phyloP scores from a whole-genome alignment of 2,329 filamentous ascomycete species.

The Escovopsis weberi region DNA sequence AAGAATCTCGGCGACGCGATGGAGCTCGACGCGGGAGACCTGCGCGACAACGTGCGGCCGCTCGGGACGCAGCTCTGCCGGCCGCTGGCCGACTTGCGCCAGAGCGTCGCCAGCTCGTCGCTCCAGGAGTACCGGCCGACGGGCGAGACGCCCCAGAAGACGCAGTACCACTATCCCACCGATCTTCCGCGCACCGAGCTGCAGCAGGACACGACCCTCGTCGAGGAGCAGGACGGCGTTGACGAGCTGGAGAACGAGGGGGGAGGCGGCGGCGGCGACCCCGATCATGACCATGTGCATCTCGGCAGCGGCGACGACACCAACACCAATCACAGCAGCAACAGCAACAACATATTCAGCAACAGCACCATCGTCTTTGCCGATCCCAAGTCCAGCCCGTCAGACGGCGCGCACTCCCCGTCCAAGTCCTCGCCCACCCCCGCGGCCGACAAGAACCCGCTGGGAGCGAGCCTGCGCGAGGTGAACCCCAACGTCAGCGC shows the following conservation, averaged over 20 bases:
- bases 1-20: slow-evolving; percentile 56
- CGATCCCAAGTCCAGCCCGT: slow-evolving; percentile 18
- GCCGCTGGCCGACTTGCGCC: slow-evolving; percentile 57
- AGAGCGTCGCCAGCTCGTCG: slow-evolving; percentile 46
- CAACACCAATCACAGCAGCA: neutral
- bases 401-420: slow-evolving; percentile 9
- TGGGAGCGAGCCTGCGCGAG: slow-evolving; percentile 37
- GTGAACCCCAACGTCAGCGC: slow-evolving; percentile 36
- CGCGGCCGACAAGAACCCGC: slow-evolving; percentile 15
- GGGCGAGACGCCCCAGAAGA: slow-evolving; percentile 72
- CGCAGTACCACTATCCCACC: slow-evolving; percentile 66
- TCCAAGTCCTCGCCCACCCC: slow-evolving; percentile 15
- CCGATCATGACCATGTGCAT: neutral
- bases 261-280: slow-evolving; percentile 20
- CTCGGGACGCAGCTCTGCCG: slow-evolving; percentile 47
- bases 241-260: neutral
- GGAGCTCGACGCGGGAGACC: slow-evolving; percentile 39
- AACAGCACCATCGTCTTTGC: slow-evolving; percentile 28
- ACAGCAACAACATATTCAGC: neutral
- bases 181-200: slow-evolving; percentile 58
- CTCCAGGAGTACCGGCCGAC: slow-evolving; percentile 75
- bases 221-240: slow-evolving; percentile 15
- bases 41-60: slow-evolving; percentile 47
- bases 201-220: slow-evolving; percentile 29
- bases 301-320: slow-evolving; percentile 5